Evolutionary conservation across 2,329 filamentous ascomycete species (phyloP).

Genomic region (Curvularia sp.): DNA sequence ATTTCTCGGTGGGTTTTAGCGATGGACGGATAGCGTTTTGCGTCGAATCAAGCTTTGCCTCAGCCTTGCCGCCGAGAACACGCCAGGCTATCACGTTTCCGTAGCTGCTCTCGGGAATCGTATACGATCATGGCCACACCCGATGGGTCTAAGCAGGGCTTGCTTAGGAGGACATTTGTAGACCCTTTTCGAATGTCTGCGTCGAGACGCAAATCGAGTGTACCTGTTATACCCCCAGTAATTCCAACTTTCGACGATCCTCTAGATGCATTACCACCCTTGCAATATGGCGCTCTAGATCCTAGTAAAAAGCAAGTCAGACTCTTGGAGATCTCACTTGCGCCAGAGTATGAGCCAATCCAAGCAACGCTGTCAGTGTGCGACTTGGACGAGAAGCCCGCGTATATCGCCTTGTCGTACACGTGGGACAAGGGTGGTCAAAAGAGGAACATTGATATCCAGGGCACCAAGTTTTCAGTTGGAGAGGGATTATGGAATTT

Average conservation of each 20-base stretch:
- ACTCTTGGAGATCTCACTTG: conserved; percentile 16
- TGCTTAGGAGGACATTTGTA: conserved; percentile 13
- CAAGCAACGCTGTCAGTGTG: conserved; percentile 7
- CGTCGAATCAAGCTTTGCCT: not conserved
- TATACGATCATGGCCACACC: conserved; percentile 2
- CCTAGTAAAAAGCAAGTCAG: conserved; percentile 13
- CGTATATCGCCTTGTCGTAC: conserved; percentile 25
- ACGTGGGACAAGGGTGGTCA: conserved; percentile 23
- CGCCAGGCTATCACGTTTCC: not conserved
- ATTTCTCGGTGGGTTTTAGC: not conserved
- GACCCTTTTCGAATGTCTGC: conserved; percentile 10
- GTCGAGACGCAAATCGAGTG: conserved; percentile 6
- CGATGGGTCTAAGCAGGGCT: not conserved
- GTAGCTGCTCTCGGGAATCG: not conserved
- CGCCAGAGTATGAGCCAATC: conserved; percentile 12
- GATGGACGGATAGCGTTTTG: not conserved
- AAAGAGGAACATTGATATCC: conserved; percentile 11
- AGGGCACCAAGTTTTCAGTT: conserved; percentile 14
- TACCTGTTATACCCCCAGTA: not conserved
- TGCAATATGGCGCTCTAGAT: conserved; percentile 18
- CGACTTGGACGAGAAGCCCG: conserved; percentile 18
- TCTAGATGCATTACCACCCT: not conserved
- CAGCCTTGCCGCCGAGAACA: not conserved
- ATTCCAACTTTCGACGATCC: not conserved
- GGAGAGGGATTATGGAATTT: conserved; percentile 26